Evolutionary conservation across 1,284 basidiomycete genomes (phyloP), one percentile per base, ranked within the genome.

Genomic region (Rhodotorula sp.): DNA sequence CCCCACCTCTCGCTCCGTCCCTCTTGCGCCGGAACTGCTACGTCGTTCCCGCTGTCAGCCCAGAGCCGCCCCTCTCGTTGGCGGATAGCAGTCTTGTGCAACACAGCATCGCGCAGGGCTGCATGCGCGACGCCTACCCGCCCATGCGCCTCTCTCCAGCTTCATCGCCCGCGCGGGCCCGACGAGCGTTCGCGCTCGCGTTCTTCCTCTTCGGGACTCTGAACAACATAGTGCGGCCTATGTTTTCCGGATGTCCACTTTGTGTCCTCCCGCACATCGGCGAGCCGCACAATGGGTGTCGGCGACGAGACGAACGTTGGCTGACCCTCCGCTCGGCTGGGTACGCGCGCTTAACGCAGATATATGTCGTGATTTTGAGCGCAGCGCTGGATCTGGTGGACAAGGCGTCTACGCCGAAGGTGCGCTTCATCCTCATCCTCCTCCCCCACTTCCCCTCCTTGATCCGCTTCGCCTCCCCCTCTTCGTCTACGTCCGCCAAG

Each of bases 301-400:
- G 44, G 21, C 25, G 15, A 50, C 48, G 27, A 19, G 48, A n/a
- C 48, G 36, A 13, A 25, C 55, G 55, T 37, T 2, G 27, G 10
- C 29, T 63, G 51, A 63, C 61, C 56, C 44, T 19, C 15, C 44
- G 7, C 39, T 7, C 7, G 39, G 39, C 15, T 39, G n/a, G n/a
- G n/a, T n/a, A 36, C 19, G 54, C 1, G 4, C 32, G 72, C 77
- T 29, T 9, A 13, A 32, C 25, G 2, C 48, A 63, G 62, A 64
- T 67, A 62, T 97, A 98, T 81, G 95, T 98, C 48, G 91, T 99
- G 76, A 97, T 98, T 74, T 87, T 98, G 36, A 96, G 93, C 1
- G 96, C 96, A 9, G 96, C 96, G 0, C 85, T 97, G 25, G 96
- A 99, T 81, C 86, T 99, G 8, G 93, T 98, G 0, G 92, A 95